These are phyloP conservation scores for Monotropa hypopitys DNA, from an alignment of 179 eudicot species.

Conservation along the genomic window DNA sequence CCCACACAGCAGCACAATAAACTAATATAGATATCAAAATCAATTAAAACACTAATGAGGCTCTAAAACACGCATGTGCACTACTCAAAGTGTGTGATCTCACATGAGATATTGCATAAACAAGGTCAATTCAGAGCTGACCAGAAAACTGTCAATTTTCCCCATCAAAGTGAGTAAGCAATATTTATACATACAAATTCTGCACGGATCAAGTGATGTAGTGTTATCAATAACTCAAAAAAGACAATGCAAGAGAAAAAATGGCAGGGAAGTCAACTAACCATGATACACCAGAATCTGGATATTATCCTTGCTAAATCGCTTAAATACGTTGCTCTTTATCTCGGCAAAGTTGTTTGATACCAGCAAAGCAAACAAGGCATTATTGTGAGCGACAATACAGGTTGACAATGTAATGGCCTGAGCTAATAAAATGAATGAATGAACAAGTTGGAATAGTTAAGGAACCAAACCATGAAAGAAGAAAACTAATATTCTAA, in stretches of 20 bases:
- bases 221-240: background rate
- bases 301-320: constrained; percentile 85
- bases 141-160: background rate
- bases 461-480: constrained; percentile 32
- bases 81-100: background rate
- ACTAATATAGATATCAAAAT: background rate
- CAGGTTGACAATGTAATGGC: constrained; percentile 91
- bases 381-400: constrained; percentile 94
- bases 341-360: constrained; percentile 95
- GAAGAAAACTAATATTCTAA: background rate
- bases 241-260: background rate
- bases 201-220: background rate
- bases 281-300: constrained; percentile 82
- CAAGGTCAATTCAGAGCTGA: background rate
- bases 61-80: background rate
- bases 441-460: constrained; percentile 75
- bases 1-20: background rate
- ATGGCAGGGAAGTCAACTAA: constrained; percentile 19
- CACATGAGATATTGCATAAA: background rate
- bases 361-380: constrained; percentile 78
- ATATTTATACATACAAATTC: background rate
- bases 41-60: background rate
- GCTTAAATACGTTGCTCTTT: constrained; percentile 91
- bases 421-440: constrained; percentile 89
- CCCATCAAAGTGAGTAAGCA: background rate